These are phyloP conservation scores for Filobasidium wieringae DNA, from an alignment of 768 basidiomycete genomes.

Conservation along the genomic window DNA sequence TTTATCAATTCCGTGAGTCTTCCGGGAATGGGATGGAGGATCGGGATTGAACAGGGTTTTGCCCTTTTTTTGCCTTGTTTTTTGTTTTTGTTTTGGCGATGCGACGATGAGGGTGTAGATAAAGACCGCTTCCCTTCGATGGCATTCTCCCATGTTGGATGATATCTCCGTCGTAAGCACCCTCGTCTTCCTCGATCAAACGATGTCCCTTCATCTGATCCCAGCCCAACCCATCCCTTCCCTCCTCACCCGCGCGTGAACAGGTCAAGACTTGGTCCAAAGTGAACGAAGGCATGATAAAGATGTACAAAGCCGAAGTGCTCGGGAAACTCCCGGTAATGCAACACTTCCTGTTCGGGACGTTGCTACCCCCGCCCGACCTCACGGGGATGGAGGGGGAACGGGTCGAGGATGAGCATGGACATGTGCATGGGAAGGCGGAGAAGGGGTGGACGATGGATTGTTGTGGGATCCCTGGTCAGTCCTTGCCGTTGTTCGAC, in stretches of 20 bases:
- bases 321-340: conserved; percentile 88
- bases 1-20: conserved; percentile 84
- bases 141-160: conserved; percentile 99
- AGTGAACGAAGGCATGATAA: conserved; percentile 89
- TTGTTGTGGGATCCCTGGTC: conserved; percentile 38
- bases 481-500: not conserved
- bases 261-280: conserved; percentile 65
- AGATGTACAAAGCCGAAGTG: conserved; percentile 95
- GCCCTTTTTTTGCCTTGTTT: not conserved
- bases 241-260: not conserved
- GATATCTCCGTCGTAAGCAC: conserved; percentile 77
- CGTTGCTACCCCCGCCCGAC: conserved; percentile 46
- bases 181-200: not conserved
- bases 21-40: not conserved
- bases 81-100: not conserved
- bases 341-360: conserved; percentile 92
- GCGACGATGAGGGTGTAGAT: conserved; percentile 49
- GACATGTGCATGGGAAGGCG: conserved; percentile 29
- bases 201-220: not conserved
- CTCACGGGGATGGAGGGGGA: conserved; percentile 15
- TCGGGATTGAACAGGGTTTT: not conserved
- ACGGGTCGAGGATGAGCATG: conserved; percentile 17
- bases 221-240: not conserved
- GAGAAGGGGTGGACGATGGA: conserved; percentile 37
- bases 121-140: conserved; percentile 85